Evolutionary conservation across 306 rosid species (phyloP).

Genomic region (Prunus salicina): DNA sequence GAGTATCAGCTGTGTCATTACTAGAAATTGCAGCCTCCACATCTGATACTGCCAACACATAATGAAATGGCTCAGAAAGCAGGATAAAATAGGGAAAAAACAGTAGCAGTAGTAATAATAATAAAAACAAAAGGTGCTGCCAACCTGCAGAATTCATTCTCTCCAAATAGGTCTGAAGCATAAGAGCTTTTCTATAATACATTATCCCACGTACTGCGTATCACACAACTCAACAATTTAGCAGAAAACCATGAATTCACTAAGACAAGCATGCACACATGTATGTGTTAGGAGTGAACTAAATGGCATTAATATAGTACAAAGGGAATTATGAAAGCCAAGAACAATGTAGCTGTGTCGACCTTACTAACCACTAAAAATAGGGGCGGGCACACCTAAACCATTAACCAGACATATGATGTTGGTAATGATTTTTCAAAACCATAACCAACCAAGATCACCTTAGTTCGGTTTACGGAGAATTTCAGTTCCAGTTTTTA

Average conservation of each 20-base stretch:
- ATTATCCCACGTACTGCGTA: constrained; percentile 94
- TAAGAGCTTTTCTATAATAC: constrained; percentile 95
- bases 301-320: not conserved
- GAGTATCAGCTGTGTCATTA: constrained; percentile 57
- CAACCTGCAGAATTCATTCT: constrained; percentile 60
- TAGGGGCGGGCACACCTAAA: no score
- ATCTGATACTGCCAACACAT: constrained; percentile 37
- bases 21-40: constrained; percentile 66
- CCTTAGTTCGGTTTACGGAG: no score
- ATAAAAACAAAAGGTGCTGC: constrained; percentile 21
- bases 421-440: no score
- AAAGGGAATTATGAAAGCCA: not conserved
- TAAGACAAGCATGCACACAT: constrained; percentile 1
- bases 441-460: no score
- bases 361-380: not conserved
- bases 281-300: not conserved
- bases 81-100: constrained; percentile 9
- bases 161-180: constrained; percentile 94
- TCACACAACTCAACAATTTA: not conserved
- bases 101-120: not conserved
- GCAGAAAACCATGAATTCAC: not conserved
- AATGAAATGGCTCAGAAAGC: constrained; percentile 8
- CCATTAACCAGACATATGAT: no score
- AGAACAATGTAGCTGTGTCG: not conserved
- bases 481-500: no score